These are phyloP conservation scores for Pyrenopolyporus hunteri DNA, from an alignment of 495 filamentous ascomycete genomes.

Conservation along the genomic window DNA sequence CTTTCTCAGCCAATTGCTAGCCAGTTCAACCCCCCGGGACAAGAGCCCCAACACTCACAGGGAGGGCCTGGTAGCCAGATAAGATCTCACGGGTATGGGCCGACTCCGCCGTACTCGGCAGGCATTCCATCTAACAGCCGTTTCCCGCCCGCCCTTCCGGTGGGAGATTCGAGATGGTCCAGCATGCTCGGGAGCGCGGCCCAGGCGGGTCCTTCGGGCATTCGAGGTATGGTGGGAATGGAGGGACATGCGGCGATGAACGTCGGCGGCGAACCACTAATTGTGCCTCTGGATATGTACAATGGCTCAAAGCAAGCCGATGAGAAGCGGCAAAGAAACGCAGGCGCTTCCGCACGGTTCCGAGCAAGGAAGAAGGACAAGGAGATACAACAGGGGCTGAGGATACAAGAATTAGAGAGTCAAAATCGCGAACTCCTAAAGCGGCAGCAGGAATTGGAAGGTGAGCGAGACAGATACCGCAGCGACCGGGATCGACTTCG, in stretches of 20 bases:
- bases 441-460: constrained; percentile 55
- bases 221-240: constrained; percentile 47
- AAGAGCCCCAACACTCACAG: constrained; percentile 35
- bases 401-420: constrained; percentile 65
- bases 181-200: constrained; percentile 25
- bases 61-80: constrained; percentile 31
- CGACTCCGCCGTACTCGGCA: constrained; percentile 38
- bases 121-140: constrained; percentile 23
- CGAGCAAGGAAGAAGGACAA: constrained; percentile 88
- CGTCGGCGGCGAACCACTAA: constrained; percentile 55
- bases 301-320: constrained; percentile 84
- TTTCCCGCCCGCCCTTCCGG: constrained; percentile 27
- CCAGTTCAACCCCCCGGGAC: constrained; percentile 38
- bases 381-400: constrained; percentile 74
- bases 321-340: constrained; percentile 92
- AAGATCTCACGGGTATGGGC: constrained; percentile 34
- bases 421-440: constrained; percentile 56
- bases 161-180: constrained; percentile 46
- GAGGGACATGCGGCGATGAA: constrained; percentile 51
- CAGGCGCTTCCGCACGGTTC: constrained; percentile 89
- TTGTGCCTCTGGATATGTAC: constrained; percentile 76
- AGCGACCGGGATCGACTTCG: constrained; percentile 70
- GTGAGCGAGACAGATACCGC: constrained; percentile 55
- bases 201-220: constrained; percentile 35
- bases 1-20: constrained; percentile 49